Percentiles rank a stretch among this genome's conserved stretches.
Conservation (phyloP, 768 basidiomycete genomes). For the Wakefieldia striispora region DNA sequence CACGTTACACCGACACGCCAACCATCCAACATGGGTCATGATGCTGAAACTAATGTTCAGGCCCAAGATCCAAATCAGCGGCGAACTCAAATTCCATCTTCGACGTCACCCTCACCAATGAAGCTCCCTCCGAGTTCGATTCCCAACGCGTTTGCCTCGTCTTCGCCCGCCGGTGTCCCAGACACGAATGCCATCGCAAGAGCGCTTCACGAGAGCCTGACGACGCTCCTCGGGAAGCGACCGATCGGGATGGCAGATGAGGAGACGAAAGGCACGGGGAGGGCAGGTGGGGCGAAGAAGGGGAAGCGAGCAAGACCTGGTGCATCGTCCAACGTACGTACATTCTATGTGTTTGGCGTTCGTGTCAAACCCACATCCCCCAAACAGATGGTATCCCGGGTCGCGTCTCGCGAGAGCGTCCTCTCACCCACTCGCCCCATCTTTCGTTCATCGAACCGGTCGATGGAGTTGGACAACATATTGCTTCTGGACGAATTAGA, state of each 20-base stretch:
- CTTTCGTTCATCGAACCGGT: background rate
- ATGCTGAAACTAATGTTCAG: constrained; percentile 24
- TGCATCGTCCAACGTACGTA: constrained; percentile 35
- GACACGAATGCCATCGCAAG: constrained; percentile 49
- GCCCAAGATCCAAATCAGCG: constrained; percentile 13
- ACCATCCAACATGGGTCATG: constrained; percentile 5
- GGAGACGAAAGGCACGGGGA: constrained; percentile 7
- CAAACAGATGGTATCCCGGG: constrained; percentile 30
- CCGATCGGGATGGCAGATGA: constrained; percentile 42
- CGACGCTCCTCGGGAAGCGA: constrained; percentile 68
- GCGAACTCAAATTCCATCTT: constrained; percentile 53
- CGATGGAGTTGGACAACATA: constrained; percentile 30
- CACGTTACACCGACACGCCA: background rate
- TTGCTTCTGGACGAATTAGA: constrained; percentile 21
- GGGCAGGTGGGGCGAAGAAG: constrained; percentile 17
- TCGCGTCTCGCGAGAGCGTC: constrained; percentile 34
- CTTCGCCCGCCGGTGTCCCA: constrained; percentile 33
- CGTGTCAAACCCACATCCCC: background rate
- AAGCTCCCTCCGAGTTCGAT: constrained; percentile 34
- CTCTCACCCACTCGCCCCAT: constrained; percentile 10
- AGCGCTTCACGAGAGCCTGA: constrained; percentile 67
- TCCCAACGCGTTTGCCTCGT: constrained; percentile 11
- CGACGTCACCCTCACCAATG: constrained; percentile 52
- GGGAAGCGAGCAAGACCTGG: constrained; percentile 40
- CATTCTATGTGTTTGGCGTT: background rate